phyloP scores from a whole-genome alignment of 139 green algal species.

The Ettlia oleoabundans region DNA sequence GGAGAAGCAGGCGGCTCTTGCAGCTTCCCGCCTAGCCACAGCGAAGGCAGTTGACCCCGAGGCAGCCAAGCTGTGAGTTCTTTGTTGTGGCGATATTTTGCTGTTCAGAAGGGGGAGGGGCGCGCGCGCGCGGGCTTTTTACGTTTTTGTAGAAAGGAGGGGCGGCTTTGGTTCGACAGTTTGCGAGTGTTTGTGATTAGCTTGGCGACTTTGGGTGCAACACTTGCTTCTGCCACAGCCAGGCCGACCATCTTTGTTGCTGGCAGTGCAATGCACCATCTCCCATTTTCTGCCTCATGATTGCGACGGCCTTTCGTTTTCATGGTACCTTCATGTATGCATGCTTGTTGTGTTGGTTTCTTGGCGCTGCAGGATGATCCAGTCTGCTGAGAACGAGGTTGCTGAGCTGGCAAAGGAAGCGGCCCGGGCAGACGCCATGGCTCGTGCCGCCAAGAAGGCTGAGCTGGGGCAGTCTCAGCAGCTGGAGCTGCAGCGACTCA shows the following conservation, averaged over 20 bases:
- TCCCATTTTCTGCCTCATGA: no score
- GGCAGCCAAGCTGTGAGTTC: slow-evolving; percentile 33
- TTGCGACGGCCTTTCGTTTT: background rate
- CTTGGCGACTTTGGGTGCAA: no score
- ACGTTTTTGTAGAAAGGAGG: no score
- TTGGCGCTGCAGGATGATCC: slow-evolving; percentile 23
- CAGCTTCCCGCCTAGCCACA: slow-evolving; percentile 39
- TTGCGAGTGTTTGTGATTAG: no score
- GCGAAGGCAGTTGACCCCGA: slow-evolving; percentile 35
- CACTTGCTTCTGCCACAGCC: background rate
- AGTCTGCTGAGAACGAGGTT: slow-evolving; percentile 30
- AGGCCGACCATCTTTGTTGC: background rate
- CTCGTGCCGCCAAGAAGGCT: slow-evolving; percentile 45
- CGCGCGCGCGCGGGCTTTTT: no score
- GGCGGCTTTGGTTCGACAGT: no score
- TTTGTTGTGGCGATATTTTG: background rate
- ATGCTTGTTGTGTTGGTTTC: background rate
- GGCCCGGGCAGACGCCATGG: slow-evolving; percentile 50
- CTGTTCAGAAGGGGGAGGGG: no score
- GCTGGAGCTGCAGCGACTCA: slow-evolving; percentile 57
- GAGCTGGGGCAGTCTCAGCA: slow-evolving; percentile 27
- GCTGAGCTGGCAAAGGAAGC: slow-evolving; percentile 53
- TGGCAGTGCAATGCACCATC: background rate
- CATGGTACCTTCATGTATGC: background rate
- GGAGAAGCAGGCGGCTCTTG: slow-evolving; percentile 78